Percentiles rank a stretch among this genome's conserved stretches.
phyloP scores from a whole-genome alignment of 2,329 filamentous ascomycete species.

The Fusarium veterinarium region DNA sequence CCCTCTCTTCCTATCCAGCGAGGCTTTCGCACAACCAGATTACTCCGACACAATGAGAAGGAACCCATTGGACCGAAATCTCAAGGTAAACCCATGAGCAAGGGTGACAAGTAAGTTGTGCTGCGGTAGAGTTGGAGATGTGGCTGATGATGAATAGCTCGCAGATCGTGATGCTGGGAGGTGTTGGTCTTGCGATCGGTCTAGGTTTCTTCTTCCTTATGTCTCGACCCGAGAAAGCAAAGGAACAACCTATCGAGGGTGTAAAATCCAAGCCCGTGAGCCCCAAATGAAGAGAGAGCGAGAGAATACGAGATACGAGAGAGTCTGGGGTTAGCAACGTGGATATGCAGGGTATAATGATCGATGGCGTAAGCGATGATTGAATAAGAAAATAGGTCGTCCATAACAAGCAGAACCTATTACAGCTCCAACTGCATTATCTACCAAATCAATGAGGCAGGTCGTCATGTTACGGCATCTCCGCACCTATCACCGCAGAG shows the following conservation, averaged over 20 bases:
- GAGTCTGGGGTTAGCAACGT: neutral
- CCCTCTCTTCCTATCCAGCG: conserved; percentile 19
- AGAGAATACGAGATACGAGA: neutral
- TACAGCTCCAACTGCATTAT: neutral
- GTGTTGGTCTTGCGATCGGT: conserved; percentile 32
- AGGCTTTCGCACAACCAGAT: conserved; percentile 9
- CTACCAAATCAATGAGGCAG: conserved; percentile 3
- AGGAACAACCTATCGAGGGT: conserved; percentile 10
- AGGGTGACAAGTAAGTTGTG: conserved; percentile 6
- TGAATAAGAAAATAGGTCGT: neutral
- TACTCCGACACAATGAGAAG: neutral
- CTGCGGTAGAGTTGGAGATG: neutral
- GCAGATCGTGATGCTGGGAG: conserved; percentile 14
- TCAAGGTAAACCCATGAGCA: neutral
- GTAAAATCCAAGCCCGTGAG: neutral
- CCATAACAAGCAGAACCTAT: neutral
- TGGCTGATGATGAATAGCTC: conserved; percentile 6
- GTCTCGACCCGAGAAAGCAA: conserved; percentile 18
- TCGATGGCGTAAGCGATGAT: conserved; percentile 32
- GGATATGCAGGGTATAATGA: neutral
- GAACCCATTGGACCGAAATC: conserved; percentile 16
- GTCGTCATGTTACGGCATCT: neutral
- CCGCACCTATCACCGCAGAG: conserved; percentile 3
- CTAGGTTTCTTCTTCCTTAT: conserved; percentile 29
- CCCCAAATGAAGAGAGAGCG: neutral